Base-by-base conservation (phyloP, 2,329 filamentous ascomycete genomes). In the Drechslerella dactyloides region DNA sequence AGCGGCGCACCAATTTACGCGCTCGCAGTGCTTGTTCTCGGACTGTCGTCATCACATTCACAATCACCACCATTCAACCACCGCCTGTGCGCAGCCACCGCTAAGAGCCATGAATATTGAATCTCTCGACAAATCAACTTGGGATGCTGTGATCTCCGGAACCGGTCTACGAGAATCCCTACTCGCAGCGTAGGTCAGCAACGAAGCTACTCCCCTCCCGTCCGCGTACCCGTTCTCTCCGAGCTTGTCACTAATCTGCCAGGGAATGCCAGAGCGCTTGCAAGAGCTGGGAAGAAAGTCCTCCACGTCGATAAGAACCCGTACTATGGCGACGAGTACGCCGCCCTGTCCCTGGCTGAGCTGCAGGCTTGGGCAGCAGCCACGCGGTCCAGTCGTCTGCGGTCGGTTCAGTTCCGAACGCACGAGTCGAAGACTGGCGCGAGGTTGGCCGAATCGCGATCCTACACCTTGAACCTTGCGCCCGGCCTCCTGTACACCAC, bases 401-500 rank as follows among this genome's bases (percentile, higher is more conserved):
- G 46, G 37, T 48, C 61, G 15, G 42, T 68, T 11, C 11, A 65
- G 55, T 57, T 60, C 19, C 19, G 35, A 8, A 61, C 42, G 40
- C 30, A 66, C 35, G 53, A 57, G 42, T 17, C 30, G 35, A 46
- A 61, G 15, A 19, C 51, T n/a, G 53, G 46, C 13, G 40, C 56
- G 42, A 82, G 82, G 69, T 81, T 91, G 27, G 83, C 83, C 2
- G 83, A 85, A 53, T 86, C 90, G 4, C 86, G 93, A 75, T 84
- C 89, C 30, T 97, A 97, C 79, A 91, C 88, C 40, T 81, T 99
- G 44, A 88, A 91, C 0, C 83, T 97, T 8, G 89, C 91, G 19
- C 93, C 94, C 5, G 90, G 96, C 77, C 83, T 97, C 74, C 87
- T 97, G 59, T 94, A 97, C 80, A 86, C 90, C 8, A 88, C 89